Evolutionary conservation across 75 land plant species (phyloP).

Genomic region (Selaginella moellendorffii): DNA sequence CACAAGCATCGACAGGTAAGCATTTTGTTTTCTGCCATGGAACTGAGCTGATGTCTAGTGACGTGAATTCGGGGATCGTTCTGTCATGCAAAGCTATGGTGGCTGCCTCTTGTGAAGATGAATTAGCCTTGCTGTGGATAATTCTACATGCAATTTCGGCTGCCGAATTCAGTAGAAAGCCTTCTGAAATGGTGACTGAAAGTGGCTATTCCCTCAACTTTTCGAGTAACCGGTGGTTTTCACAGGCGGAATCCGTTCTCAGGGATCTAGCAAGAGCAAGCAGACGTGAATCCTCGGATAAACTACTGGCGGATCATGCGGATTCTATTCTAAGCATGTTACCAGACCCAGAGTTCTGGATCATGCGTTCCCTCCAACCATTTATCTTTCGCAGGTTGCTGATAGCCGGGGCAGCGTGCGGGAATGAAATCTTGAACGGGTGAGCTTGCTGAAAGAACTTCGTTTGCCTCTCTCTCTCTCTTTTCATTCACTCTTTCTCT

Average conservation of each 20-base stretch:
- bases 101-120: conserved; percentile 19
- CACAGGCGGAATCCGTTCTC: conserved; percentile 19
- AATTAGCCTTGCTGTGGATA: conserved; percentile 23
- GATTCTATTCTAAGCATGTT: conserved; percentile 14
- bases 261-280: conserved; percentile 16
- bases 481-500: no score
- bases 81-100: conserved; percentile 14
- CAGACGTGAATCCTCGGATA: conserved; percentile 11
- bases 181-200: conserved; percentile 13
- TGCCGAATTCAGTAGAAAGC: conserved; percentile 14
- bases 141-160: conserved; percentile 26
- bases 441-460: neutral
- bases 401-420: neutral
- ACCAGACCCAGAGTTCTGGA: conserved; percentile 20
- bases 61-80: conserved; percentile 22
- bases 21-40: neutral
- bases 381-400: conserved; percentile 19
- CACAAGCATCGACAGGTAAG: conserved; percentile 28
- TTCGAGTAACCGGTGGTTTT: neutral
- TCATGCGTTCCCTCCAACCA: conserved; percentile 15
- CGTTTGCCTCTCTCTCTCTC: no score
- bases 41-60: conserved; percentile 12
- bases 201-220: neutral
- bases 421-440: neutral
- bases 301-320: conserved; percentile 9